Evolutionary conservation across 495 filamentous ascomycete species (phyloP), one percentile per base, ranked within the genome.

Genomic region (Neurospora cerealis): DNA sequence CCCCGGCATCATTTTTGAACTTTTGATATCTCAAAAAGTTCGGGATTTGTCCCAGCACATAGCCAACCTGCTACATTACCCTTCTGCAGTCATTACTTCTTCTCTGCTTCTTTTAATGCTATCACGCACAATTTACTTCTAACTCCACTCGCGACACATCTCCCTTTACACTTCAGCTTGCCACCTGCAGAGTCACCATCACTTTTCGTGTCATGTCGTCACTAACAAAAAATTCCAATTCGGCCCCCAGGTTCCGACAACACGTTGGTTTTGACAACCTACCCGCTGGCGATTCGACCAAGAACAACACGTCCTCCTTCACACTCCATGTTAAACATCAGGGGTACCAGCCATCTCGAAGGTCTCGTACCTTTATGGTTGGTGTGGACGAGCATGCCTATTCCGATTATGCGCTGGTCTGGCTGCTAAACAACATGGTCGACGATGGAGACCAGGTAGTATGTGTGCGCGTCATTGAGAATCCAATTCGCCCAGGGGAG

Each of bases 401-500:
- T 83, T 97, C 95, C 24, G 94, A 98, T 69, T 96, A 93, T 83
- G 96, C 96, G 10, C 86, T 99, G 15, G 90, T 96, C 79, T 99
- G 95, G 94, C 87, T 98, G 69, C 88, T 99, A 37, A 93, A 96
- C 78, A 94, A 97, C 79, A 85, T 98, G 75, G 95, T 98, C 28
- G 95, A 98, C 77, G 96, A 98, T 81, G 96, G 96, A 13, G 96
- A 99, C 79, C 93, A 98, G 82, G 93, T 99, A 71, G 91, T 99
- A 41, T 99, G 96, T 82, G 87, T 99, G 46, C 87, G 93, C 40
- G 96, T 97, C 7, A 88, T 98, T 46, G 95, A 97, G 77, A 95
- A 91, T 79, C 92, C 96, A 75, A 88, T 90, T 69, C 92, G 91
- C 70, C 88, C 89, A 34, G 84, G 93, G 34, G 90, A 96, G 77